Evolutionary conservation across 805 yeast genomes (phyloP).

Genomic region (Tetrapisispora taiwanensis): DNA sequence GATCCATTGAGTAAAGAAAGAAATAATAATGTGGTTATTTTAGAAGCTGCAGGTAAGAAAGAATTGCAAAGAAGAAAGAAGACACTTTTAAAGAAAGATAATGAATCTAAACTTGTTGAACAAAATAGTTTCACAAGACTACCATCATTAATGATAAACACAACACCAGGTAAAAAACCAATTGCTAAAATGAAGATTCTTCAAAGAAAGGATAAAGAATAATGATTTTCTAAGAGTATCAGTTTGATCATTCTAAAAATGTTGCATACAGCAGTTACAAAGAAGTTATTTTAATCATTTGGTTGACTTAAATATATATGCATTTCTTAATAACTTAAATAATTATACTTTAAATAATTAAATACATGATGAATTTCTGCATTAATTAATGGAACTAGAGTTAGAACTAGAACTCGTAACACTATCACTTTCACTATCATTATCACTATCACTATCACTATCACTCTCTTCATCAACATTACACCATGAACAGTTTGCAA

Average conservation of each 20-base stretch:
- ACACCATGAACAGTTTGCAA: slow-evolving; percentile 50
- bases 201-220: slow-evolving; percentile 2
- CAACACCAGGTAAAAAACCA: neutral
- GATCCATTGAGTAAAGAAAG: neutral
- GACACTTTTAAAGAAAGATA: slow-evolving; percentile 9
- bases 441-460: slow-evolving; percentile 14
- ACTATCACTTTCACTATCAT: neutral
- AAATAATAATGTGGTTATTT: slow-evolving; percentile 22
- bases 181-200: slow-evolving; percentile 2
- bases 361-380: neutral
- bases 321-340: neutral
- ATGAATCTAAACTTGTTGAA: slow-evolving; percentile 5
- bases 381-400: neutral
- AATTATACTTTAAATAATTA: neutral
- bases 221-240: neutral
- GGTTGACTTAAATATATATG: neutral
- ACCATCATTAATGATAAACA: neutral
- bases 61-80: slow-evolving; percentile 22
- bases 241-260: no score
- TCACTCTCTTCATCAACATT: slow-evolving; percentile 17
- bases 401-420: slow-evolving; percentile 2
- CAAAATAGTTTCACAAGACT: neutral
- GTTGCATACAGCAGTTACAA: neutral
- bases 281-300: neutral
- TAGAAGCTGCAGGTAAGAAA: slow-evolving; percentile 27